Base-by-base conservation (phyloP, 2,329 filamentous ascomycete species). In the Sporothrix curviconia region DNA sequence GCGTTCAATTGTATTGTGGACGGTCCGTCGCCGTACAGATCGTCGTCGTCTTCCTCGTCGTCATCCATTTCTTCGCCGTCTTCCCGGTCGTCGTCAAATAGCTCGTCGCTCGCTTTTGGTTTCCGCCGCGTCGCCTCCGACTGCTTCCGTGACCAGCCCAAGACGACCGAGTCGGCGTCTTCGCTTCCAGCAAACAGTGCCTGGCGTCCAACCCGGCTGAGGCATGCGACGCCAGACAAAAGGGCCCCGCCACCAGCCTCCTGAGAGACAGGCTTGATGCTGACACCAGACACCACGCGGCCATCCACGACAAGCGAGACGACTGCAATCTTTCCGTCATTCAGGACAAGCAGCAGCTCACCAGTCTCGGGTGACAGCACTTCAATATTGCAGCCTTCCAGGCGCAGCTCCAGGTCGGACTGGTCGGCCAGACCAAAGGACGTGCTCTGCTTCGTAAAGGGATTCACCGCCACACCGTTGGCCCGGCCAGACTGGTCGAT, bases 401-500 rank as follows among this genome's bases (percentile, higher is more conserved):
- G 76, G 36, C 86, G 87, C 59, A 97, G 74, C 15, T 82, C 81
- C 44, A 97, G 77, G 46, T 89, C 83, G 0, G 90, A 89, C 71
- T 96, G 92, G 69, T 99, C 94, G 5, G 83, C 81, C 69, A 99
- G 84, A 52, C 86, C 83, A 66, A 96, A 97, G 0, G 87, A 82
- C 2, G 92, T 96, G 62, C 84, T 83, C 60, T 89, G 83, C 69
- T 86, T 90, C 4, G 92, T 87, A 72, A 96, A 95, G 34, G 90
- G 82, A 67, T 99, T 99, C 62, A 99, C 89, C 4, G 88, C 92
- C 59, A 97, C 87, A 2, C 91, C 92, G 66, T 90, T 96, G 12
- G 91, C 83, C 70, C 95, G 96, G 30, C 94, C 94, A 11, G 90
- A 90, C 76, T 99, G 94, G 67, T 97, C 92, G 63, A 99, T 85